These are phyloP conservation scores for Coleophoma eucalyptorum DNA, from an alignment of 2,329 filamentous ascomycete species.

Conservation along the genomic window DNA sequence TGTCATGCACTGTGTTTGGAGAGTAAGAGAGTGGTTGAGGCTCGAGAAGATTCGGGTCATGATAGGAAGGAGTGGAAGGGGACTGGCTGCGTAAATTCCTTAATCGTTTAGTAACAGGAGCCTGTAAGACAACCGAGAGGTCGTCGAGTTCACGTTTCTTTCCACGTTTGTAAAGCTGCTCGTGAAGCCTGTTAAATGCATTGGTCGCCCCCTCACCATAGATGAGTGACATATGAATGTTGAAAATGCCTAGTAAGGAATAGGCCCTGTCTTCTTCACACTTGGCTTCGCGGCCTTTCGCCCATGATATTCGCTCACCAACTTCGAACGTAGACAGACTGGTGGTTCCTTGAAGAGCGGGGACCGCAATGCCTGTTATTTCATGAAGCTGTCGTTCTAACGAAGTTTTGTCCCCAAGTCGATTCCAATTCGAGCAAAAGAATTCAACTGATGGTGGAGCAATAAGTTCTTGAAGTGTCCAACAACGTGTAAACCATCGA, in stretches of 20 bases:
- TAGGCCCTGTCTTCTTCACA: slow-evolving; percentile 37
- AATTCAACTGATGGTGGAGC: slow-evolving; percentile 2
- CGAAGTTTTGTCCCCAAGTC: neutral
- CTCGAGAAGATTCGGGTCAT: too few species aligned
- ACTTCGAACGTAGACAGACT: neutral
- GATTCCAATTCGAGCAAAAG: neutral
- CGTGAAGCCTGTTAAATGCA: slow-evolving; percentile 29
- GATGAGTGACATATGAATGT: slow-evolving; percentile 36
- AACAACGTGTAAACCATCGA: neutral
- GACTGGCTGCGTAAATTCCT: too few species aligned
- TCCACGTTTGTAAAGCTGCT: slow-evolving; percentile 22
- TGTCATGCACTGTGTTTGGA: too few species aligned
- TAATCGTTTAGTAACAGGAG: neutral
- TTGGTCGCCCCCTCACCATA: slow-evolving; percentile 29
- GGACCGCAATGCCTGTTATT: slow-evolving; percentile 2
- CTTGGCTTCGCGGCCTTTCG: slow-evolving; percentile 28
- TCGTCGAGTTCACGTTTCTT: neutral
- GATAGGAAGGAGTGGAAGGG: too few species aligned
- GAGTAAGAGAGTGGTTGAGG: too few species aligned
- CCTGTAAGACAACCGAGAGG: neutral
- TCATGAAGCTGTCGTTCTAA: slow-evolving; percentile 1
- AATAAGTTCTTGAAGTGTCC: neutral
- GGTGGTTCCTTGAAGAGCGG: neutral
- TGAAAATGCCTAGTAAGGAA: slow-evolving; percentile 37
- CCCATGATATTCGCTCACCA: slow-evolving; percentile 31